Conservation (phyloP, 257 asterid species). For the Ocimum tenuiflorum region DNA sequence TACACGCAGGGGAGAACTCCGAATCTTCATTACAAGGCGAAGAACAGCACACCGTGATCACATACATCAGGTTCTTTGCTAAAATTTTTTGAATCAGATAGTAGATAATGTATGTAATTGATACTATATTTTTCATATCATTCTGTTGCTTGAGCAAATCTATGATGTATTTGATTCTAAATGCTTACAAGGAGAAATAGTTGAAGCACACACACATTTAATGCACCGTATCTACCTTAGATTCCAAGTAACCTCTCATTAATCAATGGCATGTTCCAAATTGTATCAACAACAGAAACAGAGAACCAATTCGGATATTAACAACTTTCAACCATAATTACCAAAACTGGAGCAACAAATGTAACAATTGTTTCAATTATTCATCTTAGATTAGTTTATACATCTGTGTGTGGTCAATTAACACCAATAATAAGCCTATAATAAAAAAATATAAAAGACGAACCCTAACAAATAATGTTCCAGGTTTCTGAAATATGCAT, state of each 20-base stretch:
- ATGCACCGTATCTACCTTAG: background rate
- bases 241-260: background rate
- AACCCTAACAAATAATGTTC: slow-evolving; percentile 3
- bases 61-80: background rate
- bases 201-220: no score
- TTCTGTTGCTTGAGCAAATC: no score
- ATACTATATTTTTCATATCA: no score
- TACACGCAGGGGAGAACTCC: no score
- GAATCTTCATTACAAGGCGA: background rate
- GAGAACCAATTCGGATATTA: background rate
- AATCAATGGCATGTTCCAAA: background rate
- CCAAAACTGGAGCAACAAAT: background rate
- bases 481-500: slow-evolving; percentile 19
- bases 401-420: slow-evolving; percentile 22
- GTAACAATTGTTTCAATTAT: slow-evolving; percentile 4
- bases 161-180: no score
- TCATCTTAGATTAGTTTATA: slow-evolving; percentile 19
- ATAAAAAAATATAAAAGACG: background rate
- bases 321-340: background rate
- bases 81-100: no score
- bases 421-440: background rate
- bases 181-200: no score
- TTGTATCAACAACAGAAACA: background rate
- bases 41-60: background rate
- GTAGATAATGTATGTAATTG: no score